Base-by-base conservation (phyloP, 192 early-diverging fungal species). In the Entophlyctis luteolus region DNA sequence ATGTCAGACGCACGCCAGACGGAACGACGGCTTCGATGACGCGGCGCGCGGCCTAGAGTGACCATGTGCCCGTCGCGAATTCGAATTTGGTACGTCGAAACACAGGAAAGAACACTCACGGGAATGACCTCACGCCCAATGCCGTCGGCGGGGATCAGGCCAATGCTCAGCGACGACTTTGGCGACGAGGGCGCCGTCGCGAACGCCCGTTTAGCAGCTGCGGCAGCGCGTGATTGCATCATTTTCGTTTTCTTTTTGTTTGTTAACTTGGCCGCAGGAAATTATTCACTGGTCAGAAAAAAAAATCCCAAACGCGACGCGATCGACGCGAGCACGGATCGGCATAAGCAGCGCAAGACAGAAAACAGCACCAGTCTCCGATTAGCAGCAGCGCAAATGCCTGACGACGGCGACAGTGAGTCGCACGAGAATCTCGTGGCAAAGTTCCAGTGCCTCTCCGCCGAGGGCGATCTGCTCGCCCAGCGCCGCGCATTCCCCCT, bases 101-200 rank as follows among this genome's bases (percentile, higher is more conserved):
- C n/a, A n/a, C n/a, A n/a, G n/a, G 36, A 8, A 38, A 12, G 10
- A 0, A 3, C 28, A 70, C 69, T 45, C 78, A 88, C 87, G n/a
- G 94, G 94, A 58, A 94, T 92, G 67, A 96, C 96, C 81, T 98
- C 96, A 55, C 84, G 81, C 59, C 94, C 94, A 62, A 98, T 98
- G 52, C 96, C 94, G 76, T 98, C 96, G 34, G 91, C 94, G 12
- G 94, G 96, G 71, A 97, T 91, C 62, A 98, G 81, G 14, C 92
- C 94, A 66, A 97, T 92, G 46, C 85, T 94, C 38, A 93, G 74
- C 27, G 59, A 45, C 18, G 62, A 32, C 29, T 63, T 63, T 10
- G 60, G 3, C 16, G 45, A 37, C 2, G 45, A n/a, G 28, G 60
- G n/a, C n/a, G n/a, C n/a, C n/a, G n/a, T n/a, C n/a, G n/a, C 50